Evolutionary conservation across 208 protist species (phyloP).

Genomic region (Tetramitus jugosus): DNA sequence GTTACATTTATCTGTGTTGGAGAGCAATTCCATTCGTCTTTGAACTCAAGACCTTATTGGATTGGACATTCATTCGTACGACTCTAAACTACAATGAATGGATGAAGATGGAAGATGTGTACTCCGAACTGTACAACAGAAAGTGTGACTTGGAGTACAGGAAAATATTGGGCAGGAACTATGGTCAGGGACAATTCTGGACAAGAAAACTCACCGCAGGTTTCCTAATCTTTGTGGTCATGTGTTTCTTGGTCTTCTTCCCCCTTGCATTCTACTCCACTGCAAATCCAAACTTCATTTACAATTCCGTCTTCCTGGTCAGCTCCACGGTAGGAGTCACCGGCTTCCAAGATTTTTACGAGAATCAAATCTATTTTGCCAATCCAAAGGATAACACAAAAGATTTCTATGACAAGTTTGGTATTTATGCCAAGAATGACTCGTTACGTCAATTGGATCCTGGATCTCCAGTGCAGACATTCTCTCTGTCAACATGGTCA

Average conservation of each 20-base stretch:
- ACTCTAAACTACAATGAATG: conserved; percentile 57
- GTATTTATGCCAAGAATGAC: neutral
- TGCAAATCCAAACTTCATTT: conserved; percentile 57
- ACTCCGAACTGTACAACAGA: neutral
- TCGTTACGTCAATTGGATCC: neutral
- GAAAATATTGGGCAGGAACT: neutral
- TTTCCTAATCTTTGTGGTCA: conserved; percentile 42
- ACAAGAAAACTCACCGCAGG: conserved; percentile 30
- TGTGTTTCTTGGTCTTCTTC: conserved; percentile 55
- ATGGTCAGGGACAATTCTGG: neutral
- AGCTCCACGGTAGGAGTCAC: conserved; percentile 49
- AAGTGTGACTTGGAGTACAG: conserved; percentile 11
- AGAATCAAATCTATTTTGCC: conserved; percentile 29
- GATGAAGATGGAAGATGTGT: conserved; percentile 60
- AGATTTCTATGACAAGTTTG: neutral
- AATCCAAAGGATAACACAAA: neutral
- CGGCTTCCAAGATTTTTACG: conserved; percentile 48
- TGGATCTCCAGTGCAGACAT: neutral
- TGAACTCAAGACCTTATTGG: conserved; percentile 58
- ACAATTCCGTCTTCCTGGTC: conserved; percentile 46
- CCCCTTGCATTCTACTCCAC: conserved; percentile 72
- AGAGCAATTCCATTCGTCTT: conserved; percentile 61
- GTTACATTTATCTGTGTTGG: conserved; percentile 46
- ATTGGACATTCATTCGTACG: conserved; percentile 61
- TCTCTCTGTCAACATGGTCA: neutral